A percentile compares a stretch with the other conserved stretches of the same genome.
Evolutionary conservation across 306 rosid genomes (phyloP).

Genomic region (Dryas alaskensis): DNA sequence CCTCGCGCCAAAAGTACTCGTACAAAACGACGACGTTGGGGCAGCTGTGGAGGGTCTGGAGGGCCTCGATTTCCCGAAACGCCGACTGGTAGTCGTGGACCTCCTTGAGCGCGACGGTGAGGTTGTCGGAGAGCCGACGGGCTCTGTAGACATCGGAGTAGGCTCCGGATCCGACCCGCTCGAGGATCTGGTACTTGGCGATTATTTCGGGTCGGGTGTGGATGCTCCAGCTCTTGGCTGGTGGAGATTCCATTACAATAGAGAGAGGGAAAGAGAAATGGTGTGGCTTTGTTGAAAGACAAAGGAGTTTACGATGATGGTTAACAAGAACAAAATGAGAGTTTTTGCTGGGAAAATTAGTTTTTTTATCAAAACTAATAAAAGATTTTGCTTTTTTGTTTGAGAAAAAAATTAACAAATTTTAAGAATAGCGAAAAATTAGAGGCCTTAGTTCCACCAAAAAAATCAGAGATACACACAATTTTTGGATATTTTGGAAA

Average conservation of each 20-base stretch:
- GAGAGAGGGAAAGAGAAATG: not conserved
- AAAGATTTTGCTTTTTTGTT: too few species aligned
- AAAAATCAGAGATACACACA: too few species aligned
- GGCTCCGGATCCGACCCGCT: conserved; percentile 78
- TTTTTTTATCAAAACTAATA: too few species aligned
- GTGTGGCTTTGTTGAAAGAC: too few species aligned
- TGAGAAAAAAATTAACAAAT: too few species aligned
- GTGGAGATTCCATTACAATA: conserved; percentile 45
- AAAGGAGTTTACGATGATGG: too few species aligned
- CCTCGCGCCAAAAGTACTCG: conserved; percentile 92
- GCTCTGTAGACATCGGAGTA: conserved; percentile 85
- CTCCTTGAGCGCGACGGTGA: conserved; percentile 79
- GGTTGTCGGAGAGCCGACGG: conserved; percentile 61
- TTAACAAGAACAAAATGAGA: too few species aligned
- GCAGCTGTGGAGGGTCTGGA: conserved; percentile 51
- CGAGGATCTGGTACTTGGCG: conserved; percentile 60
- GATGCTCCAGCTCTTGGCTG: conserved; percentile 80
- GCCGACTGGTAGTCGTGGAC: conserved; percentile 84
- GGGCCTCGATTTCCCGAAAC: conserved; percentile 75
- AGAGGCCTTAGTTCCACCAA: too few species aligned
- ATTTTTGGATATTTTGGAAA: too few species aligned
- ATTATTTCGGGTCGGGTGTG: conserved; percentile 73
- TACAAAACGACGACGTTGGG: conserved; percentile 65
- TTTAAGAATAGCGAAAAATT: too few species aligned
- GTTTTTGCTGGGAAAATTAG: too few species aligned